Evolutionary conservation across 331 rosid genomes (phyloP).

Genomic region (Dryas integrifolia): DNA sequence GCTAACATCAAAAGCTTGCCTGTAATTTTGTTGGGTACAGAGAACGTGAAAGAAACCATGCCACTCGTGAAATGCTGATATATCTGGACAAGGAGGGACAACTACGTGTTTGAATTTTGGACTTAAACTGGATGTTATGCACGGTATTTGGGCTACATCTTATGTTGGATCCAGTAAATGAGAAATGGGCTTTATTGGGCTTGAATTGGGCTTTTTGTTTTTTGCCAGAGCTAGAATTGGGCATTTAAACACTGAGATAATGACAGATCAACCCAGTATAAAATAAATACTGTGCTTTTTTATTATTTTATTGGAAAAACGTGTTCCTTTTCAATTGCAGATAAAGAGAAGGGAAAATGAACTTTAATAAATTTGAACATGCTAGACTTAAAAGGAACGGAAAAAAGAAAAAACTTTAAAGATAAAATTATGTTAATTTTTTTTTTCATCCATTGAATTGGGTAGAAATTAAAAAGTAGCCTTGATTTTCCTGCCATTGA

Average conservation of each 20-base stretch:
- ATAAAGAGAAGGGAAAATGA: slow-evolving; percentile 34
- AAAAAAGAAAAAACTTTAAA: slow-evolving; percentile 42
- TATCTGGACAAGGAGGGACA: background rate
- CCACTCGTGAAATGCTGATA: background rate
- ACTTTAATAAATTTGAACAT: slow-evolving; percentile 48
- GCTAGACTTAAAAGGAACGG: slow-evolving; percentile 41
- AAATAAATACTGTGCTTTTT: background rate
- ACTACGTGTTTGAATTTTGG: background rate
- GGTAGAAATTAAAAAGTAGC: slow-evolving; percentile 59
- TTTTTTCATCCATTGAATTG: slow-evolving; percentile 57
- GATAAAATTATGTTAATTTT: slow-evolving; percentile 42
- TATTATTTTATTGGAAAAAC: background rate
- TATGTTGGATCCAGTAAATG: background rate
- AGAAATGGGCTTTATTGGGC: background rate
- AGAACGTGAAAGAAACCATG: background rate
- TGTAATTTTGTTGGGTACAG: background rate
- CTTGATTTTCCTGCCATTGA: slow-evolving; percentile 71
- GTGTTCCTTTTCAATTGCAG: slow-evolving; percentile 29
- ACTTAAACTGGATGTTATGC: background rate
- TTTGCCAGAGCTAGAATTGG: too few relatives aligned
- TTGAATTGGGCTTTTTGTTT: background rate
- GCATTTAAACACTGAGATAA: too few relatives aligned
- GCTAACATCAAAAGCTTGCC: background rate
- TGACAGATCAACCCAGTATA: background rate
- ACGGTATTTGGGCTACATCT: background rate